Conservation (phyloP, 2,329 filamentous ascomycete species). For the Botrytis fabae region DNA sequence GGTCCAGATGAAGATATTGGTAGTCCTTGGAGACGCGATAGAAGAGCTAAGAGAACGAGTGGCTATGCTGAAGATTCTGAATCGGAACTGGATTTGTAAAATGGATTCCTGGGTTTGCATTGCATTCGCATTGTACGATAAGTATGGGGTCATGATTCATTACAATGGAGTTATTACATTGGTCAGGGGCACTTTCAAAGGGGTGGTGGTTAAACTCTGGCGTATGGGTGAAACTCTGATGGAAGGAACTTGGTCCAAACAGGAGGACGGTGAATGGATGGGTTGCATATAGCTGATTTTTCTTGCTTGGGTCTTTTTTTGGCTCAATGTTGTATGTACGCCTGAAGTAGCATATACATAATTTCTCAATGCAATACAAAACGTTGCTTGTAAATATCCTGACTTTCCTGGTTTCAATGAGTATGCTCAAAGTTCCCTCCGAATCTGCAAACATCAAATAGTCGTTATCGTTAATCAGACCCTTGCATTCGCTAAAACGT, state of each 20-base stretch:
- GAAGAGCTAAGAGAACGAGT: constrained; percentile 40
- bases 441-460: not conserved
- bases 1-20: constrained; percentile 40
- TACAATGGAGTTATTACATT: constrained; percentile 20
- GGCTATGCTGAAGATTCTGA: constrained; percentile 41
- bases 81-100: constrained; percentile 34
- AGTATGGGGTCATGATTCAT: constrained; percentile 13
- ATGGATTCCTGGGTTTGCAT: constrained; percentile 19
- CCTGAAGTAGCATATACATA: constrained; percentile 17
- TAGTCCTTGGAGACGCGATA: constrained; percentile 38
- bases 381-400: not conserved
- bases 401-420: no score
- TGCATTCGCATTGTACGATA: constrained; percentile 26
- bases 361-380: not conserved
- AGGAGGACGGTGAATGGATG: not conserved
- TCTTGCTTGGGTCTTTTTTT: not conserved
- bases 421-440: not conserved
- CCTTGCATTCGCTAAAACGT: constrained; percentile 22
- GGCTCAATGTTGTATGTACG: constrained; percentile 16
- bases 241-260: constrained; percentile 3
- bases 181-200: constrained; percentile 21
- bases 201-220: constrained; percentile 15
- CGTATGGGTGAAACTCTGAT: constrained; percentile 20
- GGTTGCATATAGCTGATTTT: constrained; percentile 22
- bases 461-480: constrained; percentile 14